A percentile compares a stretch with the other conserved stretches of the same genome.
Evolutionary conservation across 768 basidiomycete genomes (phyloP).

Genomic region (Auricularia heimuer): DNA sequence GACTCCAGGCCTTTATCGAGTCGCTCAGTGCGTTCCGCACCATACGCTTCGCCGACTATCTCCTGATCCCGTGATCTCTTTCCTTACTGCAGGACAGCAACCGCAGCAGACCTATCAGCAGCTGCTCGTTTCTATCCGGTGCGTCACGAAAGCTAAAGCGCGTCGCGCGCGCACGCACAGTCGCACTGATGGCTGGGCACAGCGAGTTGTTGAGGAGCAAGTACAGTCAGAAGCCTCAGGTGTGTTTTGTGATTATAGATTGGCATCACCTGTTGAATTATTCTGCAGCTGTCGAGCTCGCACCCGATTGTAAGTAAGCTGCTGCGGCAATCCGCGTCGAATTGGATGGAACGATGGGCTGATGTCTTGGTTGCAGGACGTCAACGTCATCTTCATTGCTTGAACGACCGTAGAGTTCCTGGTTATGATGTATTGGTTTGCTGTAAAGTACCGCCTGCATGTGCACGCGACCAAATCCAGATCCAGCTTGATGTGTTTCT

Average conservation of each 20-base stretch:
- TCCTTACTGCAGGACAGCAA: conserved; percentile 20
- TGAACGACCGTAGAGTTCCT: not conserved
- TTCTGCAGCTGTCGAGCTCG: conserved; percentile 12
- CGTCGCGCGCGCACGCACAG: too few species aligned
- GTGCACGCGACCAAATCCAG: too few species aligned
- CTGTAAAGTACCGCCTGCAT: too few species aligned
- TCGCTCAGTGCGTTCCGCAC: conserved; percentile 8
- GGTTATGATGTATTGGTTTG: too few species aligned
- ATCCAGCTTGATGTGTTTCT: too few species aligned
- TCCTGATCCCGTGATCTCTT: not conserved
- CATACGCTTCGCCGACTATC: not conserved
- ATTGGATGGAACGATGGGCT: too few species aligned
- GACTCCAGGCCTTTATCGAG: conserved; percentile 20
- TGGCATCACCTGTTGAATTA: not conserved
- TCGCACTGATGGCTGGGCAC: conserved; percentile 12
- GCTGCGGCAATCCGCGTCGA: not conserved
- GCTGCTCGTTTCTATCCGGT: conserved; percentile 12
- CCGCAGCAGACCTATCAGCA: conserved; percentile 25
- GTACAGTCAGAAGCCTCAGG: conserved; percentile 33
- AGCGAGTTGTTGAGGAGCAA: conserved; percentile 27
- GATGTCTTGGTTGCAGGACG: conserved; percentile 11
- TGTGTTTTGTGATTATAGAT: conserved; percentile 9
- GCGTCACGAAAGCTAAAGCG: not conserved
- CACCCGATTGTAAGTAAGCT: conserved; percentile 16
- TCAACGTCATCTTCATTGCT: conserved; percentile 23